phyloP scores from a whole-genome alignment of 2,329 filamentous ascomycete genomes.

The Mycosphaerella sp. region DNA sequence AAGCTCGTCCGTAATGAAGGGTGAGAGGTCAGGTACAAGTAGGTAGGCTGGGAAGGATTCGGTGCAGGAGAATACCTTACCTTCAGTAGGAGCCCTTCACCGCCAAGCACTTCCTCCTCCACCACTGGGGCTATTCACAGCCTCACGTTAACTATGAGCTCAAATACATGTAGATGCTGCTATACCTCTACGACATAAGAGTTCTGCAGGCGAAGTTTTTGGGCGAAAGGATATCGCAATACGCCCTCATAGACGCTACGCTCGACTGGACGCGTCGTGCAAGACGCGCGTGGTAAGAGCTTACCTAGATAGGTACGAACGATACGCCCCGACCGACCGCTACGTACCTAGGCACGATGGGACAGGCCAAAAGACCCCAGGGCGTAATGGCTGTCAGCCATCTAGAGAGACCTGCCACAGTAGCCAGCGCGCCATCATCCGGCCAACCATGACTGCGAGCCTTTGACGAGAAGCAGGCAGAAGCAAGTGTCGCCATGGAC shows the following conservation, averaged over 20 bases:
- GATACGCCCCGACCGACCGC: constrained; percentile 13
- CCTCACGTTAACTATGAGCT: not conserved
- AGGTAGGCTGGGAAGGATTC: too few relatives aligned
- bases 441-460: constrained; percentile 2
- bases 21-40: too few relatives aligned
- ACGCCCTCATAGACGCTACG: constrained; percentile 15
- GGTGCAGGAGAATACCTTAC: too few relatives aligned
- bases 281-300: constrained; percentile 16
- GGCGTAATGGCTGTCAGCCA: not conserved
- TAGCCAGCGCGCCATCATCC: not conserved
- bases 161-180: too few relatives aligned
- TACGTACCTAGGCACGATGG: constrained; percentile 15
- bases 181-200: too few relatives aligned
- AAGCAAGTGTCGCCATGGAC: constrained; percentile 12
- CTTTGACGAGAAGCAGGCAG: constrained; percentile 15
- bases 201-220: too few relatives aligned
- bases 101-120: too few relatives aligned
- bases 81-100: too few relatives aligned
- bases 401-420: not conserved
- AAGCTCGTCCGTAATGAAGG: too few relatives aligned
- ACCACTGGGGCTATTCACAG: too few relatives aligned
- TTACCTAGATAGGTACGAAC: constrained; percentile 14
- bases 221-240: too few relatives aligned
- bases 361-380: not conserved
- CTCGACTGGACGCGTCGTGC: constrained; percentile 16